Evolutionary conservation across 2,329 filamentous ascomycete genomes (phyloP).

Genomic region (Daldinia eschscholtzii): DNA sequence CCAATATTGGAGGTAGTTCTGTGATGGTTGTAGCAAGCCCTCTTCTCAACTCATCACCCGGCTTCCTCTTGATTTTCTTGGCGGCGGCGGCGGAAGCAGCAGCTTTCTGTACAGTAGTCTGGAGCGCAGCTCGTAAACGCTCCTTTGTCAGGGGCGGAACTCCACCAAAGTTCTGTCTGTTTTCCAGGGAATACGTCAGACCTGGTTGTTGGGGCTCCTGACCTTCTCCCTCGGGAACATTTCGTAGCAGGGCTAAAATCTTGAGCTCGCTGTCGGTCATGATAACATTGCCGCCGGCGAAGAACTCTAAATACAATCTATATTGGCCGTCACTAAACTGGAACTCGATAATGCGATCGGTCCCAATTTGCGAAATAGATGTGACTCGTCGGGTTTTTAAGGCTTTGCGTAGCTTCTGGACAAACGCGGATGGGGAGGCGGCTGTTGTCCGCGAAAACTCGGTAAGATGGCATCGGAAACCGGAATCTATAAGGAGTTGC

Average conservation of each 20-base stretch:
- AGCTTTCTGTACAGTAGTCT: constrained; percentile 72
- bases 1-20: constrained; percentile 86
- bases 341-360: constrained; percentile 92
- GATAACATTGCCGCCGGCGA: constrained; percentile 94
- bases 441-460: constrained; percentile 90
- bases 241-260: constrained; percentile 83
- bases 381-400: constrained; percentile 90
- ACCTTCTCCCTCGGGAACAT: constrained; percentile 83
- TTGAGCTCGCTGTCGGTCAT: constrained; percentile 87
- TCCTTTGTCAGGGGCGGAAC: constrained; percentile 81
- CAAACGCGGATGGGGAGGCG: constrained; percentile 85
- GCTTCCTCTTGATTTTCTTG: constrained; percentile 81
- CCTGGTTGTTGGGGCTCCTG: constrained; percentile 86
- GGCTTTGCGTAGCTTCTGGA: constrained; percentile 85
- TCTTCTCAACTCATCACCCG: constrained; percentile 80
- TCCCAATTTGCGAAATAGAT: constrained; percentile 85
- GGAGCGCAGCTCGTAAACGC: constrained; percentile 76
- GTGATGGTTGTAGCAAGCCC: constrained; percentile 86
- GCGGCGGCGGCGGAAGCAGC: constrained; percentile 61
- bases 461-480: constrained; percentile 95
- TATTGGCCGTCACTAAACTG: constrained; percentile 93
- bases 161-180: constrained; percentile 85
- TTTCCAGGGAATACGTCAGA: constrained; percentile 80
- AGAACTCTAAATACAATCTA: constrained; percentile 92
- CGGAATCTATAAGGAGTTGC: constrained; percentile 92